These are phyloP conservation scores for Citeromyces hawaiiensis DNA, from an alignment of 1,139 yeast genomes.

Conservation along the genomic window DNA sequence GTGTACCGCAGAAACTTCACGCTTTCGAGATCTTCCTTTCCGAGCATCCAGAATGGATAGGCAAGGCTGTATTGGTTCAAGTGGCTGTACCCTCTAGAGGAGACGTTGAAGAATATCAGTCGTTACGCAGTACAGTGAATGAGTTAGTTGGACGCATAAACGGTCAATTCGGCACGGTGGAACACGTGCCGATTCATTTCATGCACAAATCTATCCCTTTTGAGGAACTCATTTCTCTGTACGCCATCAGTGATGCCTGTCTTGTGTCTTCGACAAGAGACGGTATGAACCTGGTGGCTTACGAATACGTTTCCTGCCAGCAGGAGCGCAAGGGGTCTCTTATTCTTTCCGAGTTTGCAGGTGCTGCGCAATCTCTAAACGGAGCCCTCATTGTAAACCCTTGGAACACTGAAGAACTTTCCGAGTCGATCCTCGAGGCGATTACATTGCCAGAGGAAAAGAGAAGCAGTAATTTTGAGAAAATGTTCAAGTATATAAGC, in stretches of 20 bases:
- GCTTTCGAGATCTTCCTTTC: conserved; percentile 87
- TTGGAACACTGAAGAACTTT: conserved; percentile 93
- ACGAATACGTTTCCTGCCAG: conserved; percentile 95
- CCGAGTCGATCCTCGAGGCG: conserved; percentile 78
- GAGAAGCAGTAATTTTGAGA: conserved; percentile 62
- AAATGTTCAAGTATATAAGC: conserved; percentile 73
- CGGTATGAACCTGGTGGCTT: conserved; percentile 95
- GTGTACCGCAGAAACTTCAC: conserved; percentile 93
- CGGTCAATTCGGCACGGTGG: conserved; percentile 93
- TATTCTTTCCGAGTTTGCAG: conserved; percentile 88
- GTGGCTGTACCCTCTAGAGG: conserved; percentile 98
- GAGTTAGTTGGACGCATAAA: conserved; percentile 95
- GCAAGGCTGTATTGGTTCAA: conserved; percentile 90
- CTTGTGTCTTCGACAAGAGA: conserved; percentile 90
- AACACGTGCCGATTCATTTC: conserved; percentile 94
- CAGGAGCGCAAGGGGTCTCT: conserved; percentile 67
- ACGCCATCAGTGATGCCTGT: conserved; percentile 81
- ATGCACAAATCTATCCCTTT: conserved; percentile 88
- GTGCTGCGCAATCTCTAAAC: conserved; percentile 96
- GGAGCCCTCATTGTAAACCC: conserved; percentile 94
- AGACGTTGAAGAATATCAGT: conserved; percentile 96
- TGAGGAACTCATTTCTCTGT: conserved; percentile 80
- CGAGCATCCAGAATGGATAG: conserved; percentile 97
- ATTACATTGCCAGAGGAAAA: conserved; percentile 77
- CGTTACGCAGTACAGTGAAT: conserved; percentile 84